A percentile compares a stretch with the other conserved stretches of the same genome.
Evolutionary conservation across 768 basidiomycete species (phyloP).

Genomic region (Lentinus brumalis): DNA sequence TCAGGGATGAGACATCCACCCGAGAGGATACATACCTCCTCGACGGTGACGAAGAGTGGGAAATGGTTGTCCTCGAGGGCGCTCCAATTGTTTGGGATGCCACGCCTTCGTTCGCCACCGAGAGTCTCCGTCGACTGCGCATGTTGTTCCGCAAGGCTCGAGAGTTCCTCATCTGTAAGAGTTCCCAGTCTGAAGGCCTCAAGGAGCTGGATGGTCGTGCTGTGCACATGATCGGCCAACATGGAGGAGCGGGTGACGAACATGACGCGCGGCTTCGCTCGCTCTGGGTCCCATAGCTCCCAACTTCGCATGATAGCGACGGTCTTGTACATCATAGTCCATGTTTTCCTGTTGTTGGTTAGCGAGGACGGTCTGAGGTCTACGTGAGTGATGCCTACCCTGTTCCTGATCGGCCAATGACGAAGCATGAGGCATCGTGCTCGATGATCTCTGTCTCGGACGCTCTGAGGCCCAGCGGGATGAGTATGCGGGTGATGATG

Average conservation of each 20-base stretch:
- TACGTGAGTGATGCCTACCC: too few species aligned
- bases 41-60: background rate
- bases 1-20: background rate
- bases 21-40: background rate
- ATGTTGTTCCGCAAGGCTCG: too few species aligned
- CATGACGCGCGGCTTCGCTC: background rate
- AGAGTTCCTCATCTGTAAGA: background rate
- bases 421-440: slow-evolving; percentile 60
- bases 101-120: background rate
- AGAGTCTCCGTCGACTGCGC: too few species aligned
- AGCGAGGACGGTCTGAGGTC: background rate
- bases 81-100: background rate
- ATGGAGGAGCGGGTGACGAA: background rate
- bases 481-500: too few species aligned
- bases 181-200: background rate
- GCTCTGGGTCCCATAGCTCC: too few species aligned
- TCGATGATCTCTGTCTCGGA: slow-evolving; percentile 61
- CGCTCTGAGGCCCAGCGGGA: slow-evolving; percentile 27
- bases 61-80: background rate
- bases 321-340: background rate
- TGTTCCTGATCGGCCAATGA: slow-evolving; percentile 23
- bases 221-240: background rate
- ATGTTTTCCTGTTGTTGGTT: background rate
- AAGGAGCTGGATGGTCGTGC: too few species aligned
- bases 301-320: background rate